These are phyloP conservation scores for Pleurotus salmoneostramineus DNA, from an alignment of 768 basidiomycete species.

Conservation along the genomic window DNA sequence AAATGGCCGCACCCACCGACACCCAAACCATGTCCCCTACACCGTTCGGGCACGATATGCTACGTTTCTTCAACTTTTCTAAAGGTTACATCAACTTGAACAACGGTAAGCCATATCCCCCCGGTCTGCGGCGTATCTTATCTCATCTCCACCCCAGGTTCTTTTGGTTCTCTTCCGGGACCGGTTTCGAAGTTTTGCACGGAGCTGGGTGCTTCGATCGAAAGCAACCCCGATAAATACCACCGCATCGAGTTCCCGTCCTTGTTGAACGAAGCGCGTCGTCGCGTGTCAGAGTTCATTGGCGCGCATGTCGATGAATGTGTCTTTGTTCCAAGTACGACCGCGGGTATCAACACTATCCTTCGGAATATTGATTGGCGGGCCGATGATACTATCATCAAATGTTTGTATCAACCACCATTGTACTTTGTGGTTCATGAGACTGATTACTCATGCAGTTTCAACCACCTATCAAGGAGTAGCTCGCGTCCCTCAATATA, in stretches of 20 bases:
- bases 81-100: constrained; percentile 63
- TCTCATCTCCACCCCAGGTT: constrained; percentile 32
- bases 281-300: constrained; percentile 47
- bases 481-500: constrained; percentile 20
- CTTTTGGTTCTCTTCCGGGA: constrained; percentile 53
- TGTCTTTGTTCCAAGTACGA: constrained; percentile 61
- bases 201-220: constrained; percentile 35
- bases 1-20: too few relatives aligned
- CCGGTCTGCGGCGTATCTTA: background rate
- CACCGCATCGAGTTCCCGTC: constrained; percentile 31
- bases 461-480: constrained; percentile 1
- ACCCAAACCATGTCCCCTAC: background rate
- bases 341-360: constrained; percentile 63
- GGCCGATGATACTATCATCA: constrained; percentile 61
- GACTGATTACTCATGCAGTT: background rate
- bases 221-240: constrained; percentile 57
- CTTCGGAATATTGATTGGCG: constrained; percentile 67
- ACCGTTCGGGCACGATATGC: constrained; percentile 52
- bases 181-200: constrained; percentile 45
- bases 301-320: constrained; percentile 49
- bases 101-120: constrained; percentile 37
- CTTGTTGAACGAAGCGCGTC: constrained; percentile 34
- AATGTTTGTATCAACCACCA: constrained; percentile 37
- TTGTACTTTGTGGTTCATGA: constrained; percentile 4
- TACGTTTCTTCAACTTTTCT: constrained; percentile 52